phyloP scores from a whole-genome alignment of 2,329 filamentous ascomycete species.

The Teratosphaeria nubilosa region DNA sequence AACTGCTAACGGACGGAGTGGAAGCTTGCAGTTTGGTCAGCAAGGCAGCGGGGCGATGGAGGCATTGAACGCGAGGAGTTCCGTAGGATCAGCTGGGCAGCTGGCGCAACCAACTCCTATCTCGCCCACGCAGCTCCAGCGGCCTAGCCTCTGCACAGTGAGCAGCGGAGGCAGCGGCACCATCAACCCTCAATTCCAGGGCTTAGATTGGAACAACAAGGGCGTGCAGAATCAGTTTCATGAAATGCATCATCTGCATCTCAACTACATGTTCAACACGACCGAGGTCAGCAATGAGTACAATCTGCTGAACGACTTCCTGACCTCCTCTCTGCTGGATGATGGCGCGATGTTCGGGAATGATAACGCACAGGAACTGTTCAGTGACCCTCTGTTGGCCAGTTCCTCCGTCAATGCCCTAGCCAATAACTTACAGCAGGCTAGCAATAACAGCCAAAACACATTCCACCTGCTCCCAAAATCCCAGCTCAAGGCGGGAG shows the following conservation, averaged over 20 bases:
- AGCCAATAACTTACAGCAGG: conserved; percentile 28
- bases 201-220: conserved; percentile 62
- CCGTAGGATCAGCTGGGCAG: conserved; percentile 37
- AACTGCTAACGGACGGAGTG: conserved; percentile 10
- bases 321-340: conserved; percentile 84
- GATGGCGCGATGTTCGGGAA: conserved; percentile 39
- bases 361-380: conserved; percentile 42
- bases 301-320: conserved; percentile 90
- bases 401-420: conserved; percentile 34
- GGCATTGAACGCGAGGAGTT: background rate
- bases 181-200: conserved; percentile 22
- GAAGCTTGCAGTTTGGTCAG: conserved; percentile 2
- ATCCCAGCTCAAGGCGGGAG: conserved; percentile 27
- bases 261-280: conserved; percentile 89
- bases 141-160: conserved; percentile 37
- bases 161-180: conserved; percentile 26
- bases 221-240: conserved; percentile 71
- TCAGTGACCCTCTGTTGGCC: conserved; percentile 47
- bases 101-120: conserved; percentile 63
- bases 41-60: background rate
- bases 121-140: conserved; percentile 55
- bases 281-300: conserved; percentile 95
- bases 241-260: conserved; percentile 89
- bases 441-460: conserved; percentile 15
- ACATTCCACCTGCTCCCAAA: conserved; percentile 32